phyloP scores from a whole-genome alignment of 2,329 filamentous ascomycete species.

The Mycosphaerella sp. region DNA sequence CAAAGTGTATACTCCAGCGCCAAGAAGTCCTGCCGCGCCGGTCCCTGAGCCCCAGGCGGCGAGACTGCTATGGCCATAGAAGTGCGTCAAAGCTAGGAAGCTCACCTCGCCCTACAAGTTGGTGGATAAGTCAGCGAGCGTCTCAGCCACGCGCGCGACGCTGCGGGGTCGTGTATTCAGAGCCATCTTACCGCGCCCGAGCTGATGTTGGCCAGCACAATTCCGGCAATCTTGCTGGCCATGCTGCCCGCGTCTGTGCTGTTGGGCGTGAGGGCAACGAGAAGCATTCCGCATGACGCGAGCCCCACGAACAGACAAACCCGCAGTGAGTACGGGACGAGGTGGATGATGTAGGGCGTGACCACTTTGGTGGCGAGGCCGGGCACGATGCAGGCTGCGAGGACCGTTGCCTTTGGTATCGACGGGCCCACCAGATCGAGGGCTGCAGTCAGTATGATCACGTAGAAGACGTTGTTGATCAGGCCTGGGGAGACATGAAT shows the following conservation, averaged over 20 bases:
- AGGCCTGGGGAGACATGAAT: constrained; percentile 50
- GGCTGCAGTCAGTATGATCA: constrained; percentile 90
- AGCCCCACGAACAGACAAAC: constrained; percentile 67
- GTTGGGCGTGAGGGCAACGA: constrained; percentile 71
- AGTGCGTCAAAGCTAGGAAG: constrained; percentile 87
- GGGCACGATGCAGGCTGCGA: constrained; percentile 87
- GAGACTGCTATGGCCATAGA: constrained; percentile 79
- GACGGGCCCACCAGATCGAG: constrained; percentile 85
- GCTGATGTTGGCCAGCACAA: constrained; percentile 77
- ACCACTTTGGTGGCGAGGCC: constrained; percentile 64
- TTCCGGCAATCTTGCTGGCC: constrained; percentile 73
- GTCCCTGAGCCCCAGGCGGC: constrained; percentile 92
- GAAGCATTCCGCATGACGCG: constrained; percentile 79
- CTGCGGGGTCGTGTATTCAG: no score
- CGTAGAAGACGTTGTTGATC: constrained; percentile 97
- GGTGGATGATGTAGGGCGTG: constrained; percentile 90
- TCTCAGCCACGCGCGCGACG: no score
- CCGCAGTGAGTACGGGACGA: constrained; percentile 70
- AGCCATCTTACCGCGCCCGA: constrained; percentile 53
- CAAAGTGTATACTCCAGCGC: constrained; percentile 80
- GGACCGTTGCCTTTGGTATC: constrained; percentile 84
- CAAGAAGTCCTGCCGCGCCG: constrained; percentile 57
- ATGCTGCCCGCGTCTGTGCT: constrained; percentile 43
- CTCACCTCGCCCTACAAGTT: constrained; percentile 64
- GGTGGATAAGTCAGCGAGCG: no score